phyloP scores from a whole-genome alignment of 352 stramenopile genomes.

The Phytophthora litchii region DNA sequence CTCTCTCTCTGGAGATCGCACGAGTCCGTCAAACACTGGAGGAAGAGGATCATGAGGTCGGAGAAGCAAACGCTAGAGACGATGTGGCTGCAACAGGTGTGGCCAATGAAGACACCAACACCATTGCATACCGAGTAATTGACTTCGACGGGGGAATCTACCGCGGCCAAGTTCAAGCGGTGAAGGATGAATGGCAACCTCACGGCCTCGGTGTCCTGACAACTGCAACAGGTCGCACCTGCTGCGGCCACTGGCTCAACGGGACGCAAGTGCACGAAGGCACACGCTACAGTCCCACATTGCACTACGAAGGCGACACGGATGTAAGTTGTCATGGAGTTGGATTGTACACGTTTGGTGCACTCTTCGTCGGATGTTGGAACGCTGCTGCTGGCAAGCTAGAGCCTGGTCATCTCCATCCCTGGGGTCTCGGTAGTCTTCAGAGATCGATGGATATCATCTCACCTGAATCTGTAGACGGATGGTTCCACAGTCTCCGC shows the following conservation, averaged over 20 bases:
- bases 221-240: constrained; percentile 29
- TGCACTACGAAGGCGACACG: constrained; percentile 53
- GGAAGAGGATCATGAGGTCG: constrained; percentile 1
- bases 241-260: constrained; percentile 46
- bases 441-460: constrained; percentile 16
- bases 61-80: background rate
- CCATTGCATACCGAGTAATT: constrained; percentile 18
- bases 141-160: constrained; percentile 17
- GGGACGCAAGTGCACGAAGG: constrained; percentile 44
- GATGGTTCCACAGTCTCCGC: constrained; percentile 56
- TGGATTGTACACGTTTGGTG: constrained; percentile 48
- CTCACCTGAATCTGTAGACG: constrained; percentile 17
- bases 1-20: constrained; percentile 21
- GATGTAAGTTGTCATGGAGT: constrained; percentile 34
- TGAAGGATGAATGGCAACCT: constrained; percentile 18
- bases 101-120: constrained; percentile 7
- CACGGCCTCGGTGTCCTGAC: constrained; percentile 56
- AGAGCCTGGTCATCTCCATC: constrained; percentile 7
- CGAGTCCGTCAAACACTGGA: constrained; percentile 16
- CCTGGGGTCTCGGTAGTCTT: constrained; percentile 46
- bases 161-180: constrained; percentile 27
- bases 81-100: background rate
- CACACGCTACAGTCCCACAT: constrained; percentile 40
- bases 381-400: background rate
- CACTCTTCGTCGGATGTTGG: constrained; percentile 52